Base-by-base conservation (phyloP, 371 early-diverging fungal genomes). In the Racocetra persica region DNA sequence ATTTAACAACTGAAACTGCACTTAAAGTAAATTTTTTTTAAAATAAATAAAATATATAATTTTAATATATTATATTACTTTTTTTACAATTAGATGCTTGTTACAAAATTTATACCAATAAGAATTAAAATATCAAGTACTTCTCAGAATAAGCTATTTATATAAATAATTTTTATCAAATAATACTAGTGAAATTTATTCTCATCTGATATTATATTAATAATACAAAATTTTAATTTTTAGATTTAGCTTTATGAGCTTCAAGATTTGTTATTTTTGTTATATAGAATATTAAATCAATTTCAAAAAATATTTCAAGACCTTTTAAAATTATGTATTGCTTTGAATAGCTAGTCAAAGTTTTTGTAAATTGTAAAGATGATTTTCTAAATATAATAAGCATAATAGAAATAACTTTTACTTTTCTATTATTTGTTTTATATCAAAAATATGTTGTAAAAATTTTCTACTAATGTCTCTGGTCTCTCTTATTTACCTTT, bases 401-500 rank as follows among this genome's bases (percentile, higher is more conserved):
- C 11, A 1, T 0, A 20, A 5, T 38, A 45, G 16, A 2, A 67
- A 45, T 5, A 66, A 38, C 66, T 8, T 0, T 36, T 67, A 36
- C 38, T 67, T 18, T n/a, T 38, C 1, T 67, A 67, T 67, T 38
- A 18, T 20, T 67, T 32, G 24, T 74, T 3, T 74, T 74, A 36
- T 5, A 57, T 38, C 41, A 24, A 74, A 8, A 74, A 74, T 32
- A 74, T 32, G 41, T 18, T 8, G n/a, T 38, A 41, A 75, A 52
- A 11, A 20, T 28, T 74, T 57, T 57, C 18, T 57, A 59, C 36
- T n/a, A 74, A 74, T 38, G 59, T 57, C 20, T 16, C n/a, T 20
- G 38, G n/a, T 59, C 59, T 74, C 41, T 74, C 41, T 32, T 74
- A 59, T 36, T 57, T 11, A 18, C 6, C 38, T 74, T 57, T 60